Evolutionary conservation across 2,329 filamentous ascomycete genomes (phyloP), one percentile per base, ranked within the genome.

Genomic region (Didymella pomorum): DNA sequence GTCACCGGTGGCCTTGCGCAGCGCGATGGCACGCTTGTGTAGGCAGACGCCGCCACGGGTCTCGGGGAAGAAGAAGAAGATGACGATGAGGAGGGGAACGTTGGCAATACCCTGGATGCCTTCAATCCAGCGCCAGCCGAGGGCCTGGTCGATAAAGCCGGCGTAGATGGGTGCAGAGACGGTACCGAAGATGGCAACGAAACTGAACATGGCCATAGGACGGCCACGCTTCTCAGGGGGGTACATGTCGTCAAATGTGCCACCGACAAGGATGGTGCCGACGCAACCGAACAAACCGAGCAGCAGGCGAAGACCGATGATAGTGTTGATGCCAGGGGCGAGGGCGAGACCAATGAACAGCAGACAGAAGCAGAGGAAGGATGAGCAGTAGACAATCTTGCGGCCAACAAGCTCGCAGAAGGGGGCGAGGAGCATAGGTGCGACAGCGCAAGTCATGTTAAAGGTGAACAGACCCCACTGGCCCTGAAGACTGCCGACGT

Each of bases 71-170:
- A 47, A 46, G 33, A 52, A n/a, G 49, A 60, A 60, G 39, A 60
- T 60, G 37, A 49, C 52, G 59, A 82, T 76, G 16, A 79, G 69
- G 7, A 84, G 79, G 4, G 81, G 82, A 29, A 84, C 76, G 66
- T 83, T 84, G 64, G 79, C 78, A 4, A 84, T 67, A 8, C 82
- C 82, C 63, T 84, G 82, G 42, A 84, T 80, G 49, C 82, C 82
- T 68, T 84, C 77, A 25, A 83, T 79, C 82, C 82, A 84, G 53
- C 82, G 74, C 82, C 82, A 84, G 52, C 82, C 81, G 21, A 84
- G 74, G 39, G 80, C 73, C 66, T 83, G 75, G 68, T 84, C 81
- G 67, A 84, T 83, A 74, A 83, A 84, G 42, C 82, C 81, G 45
- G 81, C 80, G 66, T 84, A 83, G 64, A 84, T 83, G 37, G 82